Evolutionary conservation across 257 asterid species (phyloP).

Genomic region (Solanum neorickii): DNA sequence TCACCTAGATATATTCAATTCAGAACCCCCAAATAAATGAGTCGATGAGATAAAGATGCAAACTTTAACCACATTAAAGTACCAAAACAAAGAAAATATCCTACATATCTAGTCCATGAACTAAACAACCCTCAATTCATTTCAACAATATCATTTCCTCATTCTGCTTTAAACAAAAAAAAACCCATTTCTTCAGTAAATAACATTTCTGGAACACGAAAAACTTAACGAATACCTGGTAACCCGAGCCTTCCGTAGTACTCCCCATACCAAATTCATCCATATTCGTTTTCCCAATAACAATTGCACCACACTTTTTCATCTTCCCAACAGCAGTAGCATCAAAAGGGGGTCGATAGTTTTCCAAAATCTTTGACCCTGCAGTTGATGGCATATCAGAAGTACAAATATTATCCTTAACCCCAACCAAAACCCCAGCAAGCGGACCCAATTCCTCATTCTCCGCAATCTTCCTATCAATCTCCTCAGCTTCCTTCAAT

Average conservation of each 20-base stretch:
- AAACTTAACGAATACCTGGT: constrained; percentile 26
- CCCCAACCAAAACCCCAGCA: constrained; percentile 76
- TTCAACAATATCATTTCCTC: background rate
- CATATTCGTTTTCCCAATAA: constrained; percentile 90
- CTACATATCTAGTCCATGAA: background rate
- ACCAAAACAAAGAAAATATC: background rate
- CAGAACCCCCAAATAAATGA: background rate
- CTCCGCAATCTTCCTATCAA: constrained; percentile 51
- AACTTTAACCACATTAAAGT: background rate
- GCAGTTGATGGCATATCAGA: constrained; percentile 87
- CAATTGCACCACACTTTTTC: constrained; percentile 67
- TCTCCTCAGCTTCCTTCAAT: constrained; percentile 56
- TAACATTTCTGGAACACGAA: background rate
- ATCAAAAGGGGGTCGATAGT: constrained; percentile 74
- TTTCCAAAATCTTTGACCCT: constrained; percentile 72
- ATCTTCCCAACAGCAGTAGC: constrained; percentile 84
- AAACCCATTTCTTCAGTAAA: background rate
- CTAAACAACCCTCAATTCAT: background rate
- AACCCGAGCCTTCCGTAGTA: constrained; percentile 86
- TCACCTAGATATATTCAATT: background rate
- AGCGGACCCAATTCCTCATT: constrained; percentile 64
- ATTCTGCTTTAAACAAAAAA: background rate
- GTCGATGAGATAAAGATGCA: background rate
- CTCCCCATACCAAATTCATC: constrained; percentile 99
- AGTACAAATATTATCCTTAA: constrained; percentile 91